Evolutionary conservation across 306 rosid species (phyloP).

Genomic region (cucumber (Cucumis sativus)): Cucumber_9930_V3 NC_026661.2:14202501-14203000

Average conservation of each 20-base stretch:
- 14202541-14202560: neutral
- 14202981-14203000: neutral
- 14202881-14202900: slow-evolving; percentile 60
- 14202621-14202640: slow-evolving; percentile 61
- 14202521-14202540: neutral
- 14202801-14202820: neutral
- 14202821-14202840: neutral
- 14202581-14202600: neutral
- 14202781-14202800: neutral
- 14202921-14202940: slow-evolving; percentile 67
- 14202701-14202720: slow-evolving; percentile 86
- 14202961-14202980: slow-evolving; percentile 77
- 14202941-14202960: slow-evolving; percentile 80
- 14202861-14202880: slow-evolving; percentile 82
- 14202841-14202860: slow-evolving; percentile 23
- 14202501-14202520: neutral
- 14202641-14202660: slow-evolving; percentile 47
- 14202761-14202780: slow-evolving; percentile 30
- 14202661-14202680: slow-evolving; percentile 66
- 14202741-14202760: slow-evolving; percentile 94
- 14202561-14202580: neutral
- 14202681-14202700: slow-evolving; percentile 95
- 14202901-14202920: slow-evolving; percentile 64
- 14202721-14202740: slow-evolving; percentile 69
- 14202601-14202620: slow-evolving; percentile 27